Base-by-base conservation (phyloP, 768 basidiomycete genomes). In the Saitozyma podzolica region DNA sequence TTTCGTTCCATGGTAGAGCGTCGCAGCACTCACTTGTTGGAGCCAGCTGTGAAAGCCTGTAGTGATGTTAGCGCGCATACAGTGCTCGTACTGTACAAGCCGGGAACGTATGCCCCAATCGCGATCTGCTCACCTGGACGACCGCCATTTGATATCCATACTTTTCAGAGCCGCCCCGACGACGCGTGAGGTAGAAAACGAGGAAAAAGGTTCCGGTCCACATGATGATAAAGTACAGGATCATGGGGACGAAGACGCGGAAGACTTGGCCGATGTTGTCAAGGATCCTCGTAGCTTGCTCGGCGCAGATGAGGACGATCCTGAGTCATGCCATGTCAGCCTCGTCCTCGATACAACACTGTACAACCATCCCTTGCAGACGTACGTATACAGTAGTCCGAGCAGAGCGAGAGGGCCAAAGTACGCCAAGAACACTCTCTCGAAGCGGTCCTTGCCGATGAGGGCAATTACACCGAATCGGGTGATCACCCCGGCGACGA, bases 31-130 rank as follows among this genome's bases (percentile, higher is more conserved):
- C 17, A 61, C 59, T 61, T 91, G 71, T 90, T 91, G 58, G 86
- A 88, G 1, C 86, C 86, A 0, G 88, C 88, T 0, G 90, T 91
- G 77, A 92, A 92, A 0, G 86, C 84, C 71, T 91, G 90, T 1
- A 87, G 86, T 0, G 87, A 88, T 0, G 89, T 88, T 80, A 86
- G 85, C 67, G 90, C 84, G 70, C 91, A 92, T 11, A 84, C 84
- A 17, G 61, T 57, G 88, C 0, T 89, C 88, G 81, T 86, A 29
- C 29, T 88, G 81, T 86, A 29, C 29, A 29, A 29, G 29, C 29
- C 29, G 29, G 29, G 29, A 29, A 29, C 29, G 29, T 2, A 5
- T 29, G 29, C 2, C 29, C 29, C 29, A 5, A 29, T 29, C 29
- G 29, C 29, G 29, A 29, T 29, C 29, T 29, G 29, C 29, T 29